These are phyloP conservation scores for Perkinsus olseni DNA, from an alignment of 169 alveolate species.

Conservation along the genomic window DNA sequence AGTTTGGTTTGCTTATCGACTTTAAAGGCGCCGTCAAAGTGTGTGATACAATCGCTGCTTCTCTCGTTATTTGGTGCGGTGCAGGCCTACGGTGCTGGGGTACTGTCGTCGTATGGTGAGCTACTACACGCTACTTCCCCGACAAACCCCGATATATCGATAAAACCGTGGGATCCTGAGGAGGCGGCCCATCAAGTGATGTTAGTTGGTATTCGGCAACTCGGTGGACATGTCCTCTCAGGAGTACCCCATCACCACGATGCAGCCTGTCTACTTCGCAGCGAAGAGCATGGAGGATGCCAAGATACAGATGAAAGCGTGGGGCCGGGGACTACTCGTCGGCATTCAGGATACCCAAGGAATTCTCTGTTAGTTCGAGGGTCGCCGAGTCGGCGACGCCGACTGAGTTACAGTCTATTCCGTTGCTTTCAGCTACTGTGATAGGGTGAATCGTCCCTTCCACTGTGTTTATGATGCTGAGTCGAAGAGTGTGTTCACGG, in stretches of 20 bases:
- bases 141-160: neutral
- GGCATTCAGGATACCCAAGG: no score
- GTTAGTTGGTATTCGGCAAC: no score
- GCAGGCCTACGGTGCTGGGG: conserved; percentile 72
- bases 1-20: conserved; percentile 53
- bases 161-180: neutral
- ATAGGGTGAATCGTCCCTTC: neutral
- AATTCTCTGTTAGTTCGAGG: no score
- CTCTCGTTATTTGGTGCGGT: no score
- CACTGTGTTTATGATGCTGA: neutral
- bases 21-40: conserved; percentile 30
- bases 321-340: no score
- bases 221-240: no score
- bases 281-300: conserved; percentile 23
- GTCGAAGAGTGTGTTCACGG: neutral
- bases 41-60: neutral
- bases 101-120: conserved; percentile 57
- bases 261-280: conserved; percentile 55
- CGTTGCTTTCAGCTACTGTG: neutral
- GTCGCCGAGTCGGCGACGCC: no score
- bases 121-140: conserved; percentile 26
- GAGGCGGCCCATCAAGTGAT: neutral
- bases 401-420: no score
- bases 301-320: neutral
- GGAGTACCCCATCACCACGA: conserved; percentile 50